These are phyloP conservation scores for Yamadazyma kitorensis DNA, from an alignment of 805 yeast species.

Conservation along the genomic window DNA sequence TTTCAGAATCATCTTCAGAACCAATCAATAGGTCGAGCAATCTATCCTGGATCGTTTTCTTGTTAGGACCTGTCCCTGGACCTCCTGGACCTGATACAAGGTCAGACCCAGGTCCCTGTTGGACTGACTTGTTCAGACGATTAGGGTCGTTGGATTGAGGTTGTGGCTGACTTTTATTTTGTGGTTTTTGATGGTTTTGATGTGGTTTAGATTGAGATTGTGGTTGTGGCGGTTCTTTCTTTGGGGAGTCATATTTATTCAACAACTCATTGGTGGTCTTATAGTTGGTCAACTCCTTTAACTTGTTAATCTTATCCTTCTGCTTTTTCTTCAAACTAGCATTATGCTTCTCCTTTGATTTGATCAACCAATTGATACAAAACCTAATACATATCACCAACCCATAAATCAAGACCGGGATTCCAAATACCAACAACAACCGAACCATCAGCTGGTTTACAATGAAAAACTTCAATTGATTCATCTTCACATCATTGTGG, in stretches of 20 bases:
- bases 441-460: slow-evolving; percentile 20
- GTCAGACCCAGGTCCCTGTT: too few species aligned
- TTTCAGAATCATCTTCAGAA: slow-evolving; percentile 60
- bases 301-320: slow-evolving; percentile 55
- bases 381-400: slow-evolving; percentile 17
- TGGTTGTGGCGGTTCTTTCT: background rate
- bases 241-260: slow-evolving; percentile 44
- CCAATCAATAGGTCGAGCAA: slow-evolving; percentile 39
- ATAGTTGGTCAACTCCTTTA: slow-evolving; percentile 72
- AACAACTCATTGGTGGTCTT: slow-evolving; percentile 73
- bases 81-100: too few species aligned
- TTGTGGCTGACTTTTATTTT: background rate
- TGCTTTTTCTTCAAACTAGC: slow-evolving; percentile 42
- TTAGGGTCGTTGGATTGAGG: background rate
- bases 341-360: slow-evolving; percentile 17
- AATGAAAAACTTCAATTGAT: slow-evolving; percentile 22
- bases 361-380: slow-evolving; percentile 18
- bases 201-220: background rate
- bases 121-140: background rate
- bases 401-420: slow-evolving; percentile 22
- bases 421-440: slow-evolving; percentile 16
- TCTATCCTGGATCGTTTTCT: slow-evolving; percentile 33
- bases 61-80: slow-evolving; percentile 3
- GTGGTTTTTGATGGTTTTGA: background rate
- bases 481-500: slow-evolving; percentile 13